Conservation (phyloP, 2,329 filamentous ascomycete genomes). For the Nemania serpens region DNA sequence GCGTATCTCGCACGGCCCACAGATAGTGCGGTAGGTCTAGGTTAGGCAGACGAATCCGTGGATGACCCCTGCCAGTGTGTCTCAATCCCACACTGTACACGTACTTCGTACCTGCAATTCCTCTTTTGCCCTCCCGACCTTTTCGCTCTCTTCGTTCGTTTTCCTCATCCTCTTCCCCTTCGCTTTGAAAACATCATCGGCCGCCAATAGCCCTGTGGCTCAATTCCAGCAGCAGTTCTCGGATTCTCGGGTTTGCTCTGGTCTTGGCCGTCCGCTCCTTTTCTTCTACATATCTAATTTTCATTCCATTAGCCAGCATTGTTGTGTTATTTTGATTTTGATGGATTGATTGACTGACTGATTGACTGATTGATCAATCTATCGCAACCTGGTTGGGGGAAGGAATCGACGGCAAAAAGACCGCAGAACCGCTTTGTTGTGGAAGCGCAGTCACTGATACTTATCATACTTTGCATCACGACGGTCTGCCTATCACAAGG, state of each 20-base stretch:
- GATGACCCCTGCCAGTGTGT: constrained; percentile 14
- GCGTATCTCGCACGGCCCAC: constrained; percentile 18
- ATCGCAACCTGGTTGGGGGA: constrained; percentile 26
- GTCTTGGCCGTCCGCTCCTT: constrained; percentile 66
- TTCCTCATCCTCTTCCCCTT: constrained; percentile 31
- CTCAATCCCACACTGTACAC: constrained; percentile 25
- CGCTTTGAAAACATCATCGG: constrained; percentile 34
- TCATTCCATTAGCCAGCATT: constrained; percentile 34
- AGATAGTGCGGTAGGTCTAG: neutral
- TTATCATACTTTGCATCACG: neutral
- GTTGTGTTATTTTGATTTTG: constrained; percentile 34
- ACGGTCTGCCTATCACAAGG: constrained; percentile 14
- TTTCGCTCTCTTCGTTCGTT: constrained; percentile 31
- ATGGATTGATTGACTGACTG: neutral
- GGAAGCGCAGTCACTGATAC: neutral
- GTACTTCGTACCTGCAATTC: constrained; percentile 22
- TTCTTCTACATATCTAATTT: constrained; percentile 35
- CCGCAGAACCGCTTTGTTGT: neutral
- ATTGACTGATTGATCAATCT: constrained; percentile 29
- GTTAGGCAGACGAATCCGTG: neutral
- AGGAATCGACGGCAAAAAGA: constrained; percentile 27
- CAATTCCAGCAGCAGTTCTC: constrained; percentile 61
- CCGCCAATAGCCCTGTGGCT: constrained; percentile 49
- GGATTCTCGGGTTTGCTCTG: constrained; percentile 54
- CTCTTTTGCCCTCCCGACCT: constrained; percentile 19